Evolutionary conservation across 208 protist genomes (phyloP).

Genomic region (Trypanosoma scelopori): DNA sequence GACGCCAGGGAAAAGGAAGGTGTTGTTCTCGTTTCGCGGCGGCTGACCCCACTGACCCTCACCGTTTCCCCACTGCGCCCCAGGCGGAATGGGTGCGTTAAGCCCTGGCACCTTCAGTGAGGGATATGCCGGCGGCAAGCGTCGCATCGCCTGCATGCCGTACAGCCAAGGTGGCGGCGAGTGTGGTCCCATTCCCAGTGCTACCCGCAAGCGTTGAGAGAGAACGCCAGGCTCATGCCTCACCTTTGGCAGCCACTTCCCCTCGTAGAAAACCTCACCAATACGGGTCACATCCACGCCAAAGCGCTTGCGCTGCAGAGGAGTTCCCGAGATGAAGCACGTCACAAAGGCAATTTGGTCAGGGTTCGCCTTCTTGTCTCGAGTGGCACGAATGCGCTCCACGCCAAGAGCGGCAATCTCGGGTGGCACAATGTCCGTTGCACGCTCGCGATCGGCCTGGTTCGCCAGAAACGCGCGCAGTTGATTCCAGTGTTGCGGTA

Average conservation of each 20-base stretch:
- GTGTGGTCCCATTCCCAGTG: conserved; percentile 95
- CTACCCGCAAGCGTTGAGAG: conserved; percentile 90
- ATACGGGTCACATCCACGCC: conserved; percentile 85
- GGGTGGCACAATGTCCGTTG: conserved; percentile 94
- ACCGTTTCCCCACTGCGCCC: conserved; percentile 92
- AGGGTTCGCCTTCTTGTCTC: conserved; percentile 97
- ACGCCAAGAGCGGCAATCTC: conserved; percentile 93
- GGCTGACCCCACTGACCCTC: conserved; percentile 98
- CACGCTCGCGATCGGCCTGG: conserved; percentile 95
- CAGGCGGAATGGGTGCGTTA: conserved; percentile 98
- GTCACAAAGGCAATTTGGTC: conserved; percentile 95
- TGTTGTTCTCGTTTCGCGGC: conserved; percentile 81
- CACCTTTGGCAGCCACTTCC: conserved; percentile 93
- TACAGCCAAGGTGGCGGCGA: conserved; percentile 99
- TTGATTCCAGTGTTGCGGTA: conserved; percentile 98
- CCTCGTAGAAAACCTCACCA: conserved; percentile 98
- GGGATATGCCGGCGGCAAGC: conserved; percentile 98
- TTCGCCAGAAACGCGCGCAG: conserved; percentile 97
- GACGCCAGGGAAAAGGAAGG: conserved; percentile 81
- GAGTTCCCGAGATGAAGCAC: conserved; percentile 98
- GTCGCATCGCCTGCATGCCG: conserved; percentile 98
- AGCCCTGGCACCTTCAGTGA: conserved; percentile 97
- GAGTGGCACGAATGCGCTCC: conserved; percentile 96
- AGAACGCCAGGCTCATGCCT: conserved; percentile 80
- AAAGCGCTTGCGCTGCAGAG: conserved; percentile 78